phyloP scores from a whole-genome alignment of 1,284 basidiomycete genomes.

The Fomitopsis schrenkii region DNA sequence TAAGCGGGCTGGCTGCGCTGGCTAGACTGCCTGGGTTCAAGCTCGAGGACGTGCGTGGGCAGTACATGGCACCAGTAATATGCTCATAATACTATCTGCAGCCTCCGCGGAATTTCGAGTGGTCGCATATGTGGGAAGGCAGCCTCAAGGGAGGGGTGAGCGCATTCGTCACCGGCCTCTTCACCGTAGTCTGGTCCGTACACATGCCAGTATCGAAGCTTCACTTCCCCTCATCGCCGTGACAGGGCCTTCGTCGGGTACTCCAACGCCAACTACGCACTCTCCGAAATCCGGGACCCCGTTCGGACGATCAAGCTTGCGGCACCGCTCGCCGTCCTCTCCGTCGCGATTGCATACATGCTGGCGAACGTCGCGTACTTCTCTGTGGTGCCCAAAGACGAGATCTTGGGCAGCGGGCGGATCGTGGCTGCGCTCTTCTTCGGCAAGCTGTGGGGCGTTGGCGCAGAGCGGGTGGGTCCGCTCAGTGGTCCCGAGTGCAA shows the following conservation, averaged over 20 bases:
- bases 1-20: constrained; percentile 60
- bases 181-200: constrained; percentile 60
- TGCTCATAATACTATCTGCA: constrained; percentile 1
- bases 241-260: constrained; percentile 67
- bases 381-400: constrained; percentile 59
- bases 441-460: constrained; percentile 58
- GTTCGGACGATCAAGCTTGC: constrained; percentile 64
- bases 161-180: constrained; percentile 58
- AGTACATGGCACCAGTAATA: constrained; percentile 13
- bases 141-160: constrained; percentile 41
- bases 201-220: neutral
- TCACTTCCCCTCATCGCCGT: neutral
- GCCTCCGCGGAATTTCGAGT: constrained; percentile 46
- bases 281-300: constrained; percentile 65
- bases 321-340: constrained; percentile 57
- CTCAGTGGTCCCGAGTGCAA: neutral
- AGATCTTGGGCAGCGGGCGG: constrained; percentile 56
- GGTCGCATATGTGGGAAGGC: constrained; percentile 55
- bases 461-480: constrained; percentile 47
- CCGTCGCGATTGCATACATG: constrained; percentile 52
- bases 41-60: constrained; percentile 36
- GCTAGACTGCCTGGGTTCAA: constrained; percentile 42
- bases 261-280: constrained; percentile 66
- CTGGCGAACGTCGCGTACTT: constrained; percentile 68
- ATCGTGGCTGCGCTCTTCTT: constrained; percentile 69